Evolutionary conservation across 208 protist species (phyloP).

Genomic region (Crithidia mellificae): DNA sequence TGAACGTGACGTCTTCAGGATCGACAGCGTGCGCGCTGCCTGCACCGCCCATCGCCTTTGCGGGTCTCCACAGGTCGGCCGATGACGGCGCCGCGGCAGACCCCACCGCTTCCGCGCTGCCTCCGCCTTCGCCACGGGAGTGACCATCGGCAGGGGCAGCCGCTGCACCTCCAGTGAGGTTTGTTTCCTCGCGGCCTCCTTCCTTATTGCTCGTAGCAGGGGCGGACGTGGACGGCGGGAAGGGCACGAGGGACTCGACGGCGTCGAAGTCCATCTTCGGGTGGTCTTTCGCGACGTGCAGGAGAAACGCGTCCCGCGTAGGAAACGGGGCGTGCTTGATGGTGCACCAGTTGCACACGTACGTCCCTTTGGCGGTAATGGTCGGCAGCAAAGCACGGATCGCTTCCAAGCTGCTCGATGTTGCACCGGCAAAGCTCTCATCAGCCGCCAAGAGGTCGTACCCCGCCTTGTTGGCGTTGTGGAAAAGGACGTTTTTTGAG

Average conservation of each 20-base stretch:
- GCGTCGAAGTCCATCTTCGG: slow-evolving; percentile 67
- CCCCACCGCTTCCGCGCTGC: too few species aligned
- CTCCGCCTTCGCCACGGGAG: too few species aligned
- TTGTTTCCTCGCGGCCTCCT: too few species aligned
- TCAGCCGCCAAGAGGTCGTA: background rate
- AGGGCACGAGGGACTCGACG: slow-evolving; percentile 61
- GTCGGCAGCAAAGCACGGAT: slow-evolving; percentile 49
- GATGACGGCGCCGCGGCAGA: background rate
- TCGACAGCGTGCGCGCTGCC: background rate
- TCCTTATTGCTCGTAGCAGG: background rate
- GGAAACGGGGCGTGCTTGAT: slow-evolving; percentile 35
- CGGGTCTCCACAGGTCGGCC: background rate
- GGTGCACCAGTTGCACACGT: slow-evolving; percentile 88
- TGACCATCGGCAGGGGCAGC: too few species aligned
- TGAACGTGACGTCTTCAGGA: background rate
- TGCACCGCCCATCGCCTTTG: background rate
- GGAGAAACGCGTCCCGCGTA: slow-evolving; percentile 80
- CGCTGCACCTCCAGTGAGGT: too few species aligned
- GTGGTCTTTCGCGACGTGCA: slow-evolving; percentile 77
- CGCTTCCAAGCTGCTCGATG: background rate
- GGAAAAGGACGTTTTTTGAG: background rate
- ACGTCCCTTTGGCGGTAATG: slow-evolving; percentile 50
- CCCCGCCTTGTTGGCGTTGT: background rate
- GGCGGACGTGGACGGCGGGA: slow-evolving; percentile 15
- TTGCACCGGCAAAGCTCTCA: background rate